phyloP scores from a whole-genome alignment of 805 yeast species.

The Kodamaea restingae region DNA sequence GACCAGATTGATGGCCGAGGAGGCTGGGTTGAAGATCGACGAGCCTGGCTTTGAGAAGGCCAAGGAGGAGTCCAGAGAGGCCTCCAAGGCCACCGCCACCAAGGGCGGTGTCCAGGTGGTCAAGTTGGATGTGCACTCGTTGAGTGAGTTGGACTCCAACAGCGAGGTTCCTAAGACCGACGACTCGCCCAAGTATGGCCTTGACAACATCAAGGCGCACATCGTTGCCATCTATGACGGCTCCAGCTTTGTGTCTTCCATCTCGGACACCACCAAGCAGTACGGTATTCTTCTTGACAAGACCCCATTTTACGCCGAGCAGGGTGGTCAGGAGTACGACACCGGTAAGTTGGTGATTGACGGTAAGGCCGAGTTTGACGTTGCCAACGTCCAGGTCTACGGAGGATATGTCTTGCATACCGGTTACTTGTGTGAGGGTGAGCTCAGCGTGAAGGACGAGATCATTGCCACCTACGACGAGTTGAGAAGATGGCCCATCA shows the following conservation, averaged over 20 bases:
- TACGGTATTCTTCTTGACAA: conserved; percentile 80
- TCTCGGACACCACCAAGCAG: conserved; percentile 42
- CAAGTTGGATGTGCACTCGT: conserved; percentile 87
- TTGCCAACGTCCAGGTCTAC: conserved; percentile 85
- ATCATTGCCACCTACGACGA: conserved; percentile 89
- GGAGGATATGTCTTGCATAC: conserved; percentile 96
- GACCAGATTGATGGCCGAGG: conserved; percentile 98
- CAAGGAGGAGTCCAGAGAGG: conserved; percentile 83
- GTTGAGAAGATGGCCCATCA: conserved; percentile 90
- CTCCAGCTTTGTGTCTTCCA: conserved; percentile 50
- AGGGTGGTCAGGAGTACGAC: conserved; percentile 98
- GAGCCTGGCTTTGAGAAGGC: conserved; percentile 91
- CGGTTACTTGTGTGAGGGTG: conserved; percentile 78
- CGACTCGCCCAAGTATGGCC: conserved; percentile 73
- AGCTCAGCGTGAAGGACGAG: conserved; percentile 58
- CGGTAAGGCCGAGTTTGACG: conserved; percentile 82
- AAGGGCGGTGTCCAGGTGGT: conserved; percentile 53
- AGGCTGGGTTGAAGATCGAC: conserved; percentile 88
- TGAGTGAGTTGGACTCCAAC: conserved; percentile 63
- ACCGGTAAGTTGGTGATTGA: conserved; percentile 90
- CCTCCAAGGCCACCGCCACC: conserved; percentile 84
- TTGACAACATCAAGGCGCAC: conserved; percentile 63
- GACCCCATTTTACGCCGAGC: conserved; percentile 96
- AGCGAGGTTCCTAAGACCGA: conserved; percentile 71
- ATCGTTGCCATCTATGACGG: conserved; percentile 72